phyloP scores from a whole-genome alignment of 441 rosid genomes.

The Brassica balearica region DNA sequence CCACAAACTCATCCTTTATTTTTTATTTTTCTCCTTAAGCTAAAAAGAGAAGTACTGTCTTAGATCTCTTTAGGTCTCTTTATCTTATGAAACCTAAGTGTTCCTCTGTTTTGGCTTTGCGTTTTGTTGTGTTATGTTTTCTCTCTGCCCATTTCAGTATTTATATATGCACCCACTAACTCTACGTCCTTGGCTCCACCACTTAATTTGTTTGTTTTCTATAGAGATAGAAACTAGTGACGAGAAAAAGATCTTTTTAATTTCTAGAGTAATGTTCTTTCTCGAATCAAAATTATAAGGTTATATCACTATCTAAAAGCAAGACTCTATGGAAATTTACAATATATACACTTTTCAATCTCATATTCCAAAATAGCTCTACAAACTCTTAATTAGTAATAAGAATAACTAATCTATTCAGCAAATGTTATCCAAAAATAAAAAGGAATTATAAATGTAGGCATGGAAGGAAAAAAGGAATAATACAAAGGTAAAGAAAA shows the following conservation, averaged over 20 bases:
- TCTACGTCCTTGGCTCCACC: constrained; percentile 41
- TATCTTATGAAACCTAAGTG: constrained; percentile 33
- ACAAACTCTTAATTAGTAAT: constrained; percentile 24
- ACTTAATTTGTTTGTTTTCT: constrained; percentile 31
- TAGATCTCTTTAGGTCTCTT: constrained; percentile 29
- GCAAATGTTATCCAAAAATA: background rate
- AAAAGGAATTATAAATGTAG: constrained; percentile 6
- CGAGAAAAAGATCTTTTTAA: constrained; percentile 39
- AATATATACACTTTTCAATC: background rate
- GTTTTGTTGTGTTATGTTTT: constrained; percentile 37
- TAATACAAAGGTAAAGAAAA: background rate
- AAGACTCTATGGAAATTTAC: constrained; percentile 8
- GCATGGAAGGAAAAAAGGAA: background rate
- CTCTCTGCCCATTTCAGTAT: constrained; percentile 32
- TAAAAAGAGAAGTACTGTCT: constrained; percentile 14
- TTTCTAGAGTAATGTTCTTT: constrained; percentile 33
- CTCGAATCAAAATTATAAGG: constrained; percentile 35
- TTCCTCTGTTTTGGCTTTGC: constrained; percentile 40
- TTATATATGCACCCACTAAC: constrained; percentile 44
- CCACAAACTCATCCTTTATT: constrained; percentile 48
- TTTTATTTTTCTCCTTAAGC: background rate
- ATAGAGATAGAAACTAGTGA: constrained; percentile 40
- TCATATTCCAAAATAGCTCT: constrained; percentile 28
- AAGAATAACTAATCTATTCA: constrained; percentile 25
- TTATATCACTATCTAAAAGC: constrained; percentile 29